These are phyloP conservation scores for Cytospora schulzeri DNA, from an alignment of 2,329 filamentous ascomycete species.

Conservation along the genomic window DNA sequence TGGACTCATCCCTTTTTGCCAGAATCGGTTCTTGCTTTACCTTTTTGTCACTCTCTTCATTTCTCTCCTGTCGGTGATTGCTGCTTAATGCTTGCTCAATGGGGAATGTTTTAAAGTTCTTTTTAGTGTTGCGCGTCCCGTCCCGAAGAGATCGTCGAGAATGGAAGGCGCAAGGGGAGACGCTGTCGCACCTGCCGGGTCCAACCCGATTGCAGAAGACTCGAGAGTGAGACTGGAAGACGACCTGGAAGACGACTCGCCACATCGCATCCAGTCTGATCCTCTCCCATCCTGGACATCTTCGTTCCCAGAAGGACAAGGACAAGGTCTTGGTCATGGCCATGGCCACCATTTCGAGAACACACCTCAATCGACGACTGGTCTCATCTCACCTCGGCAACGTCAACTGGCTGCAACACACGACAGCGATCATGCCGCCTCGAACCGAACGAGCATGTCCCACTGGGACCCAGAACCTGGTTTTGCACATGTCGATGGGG, in stretches of 20 bases:
- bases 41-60: neutral
- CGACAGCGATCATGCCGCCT: constrained; percentile 30
- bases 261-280: constrained; percentile 20
- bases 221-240: constrained; percentile 19
- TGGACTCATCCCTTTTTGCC: neutral
- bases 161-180: constrained; percentile 12
- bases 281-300: constrained; percentile 17
- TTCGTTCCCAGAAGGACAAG: neutral
- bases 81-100: neutral
- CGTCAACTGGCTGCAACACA: constrained; percentile 14
- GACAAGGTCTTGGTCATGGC: neutral
- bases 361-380: constrained; percentile 1
- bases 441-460: constrained; percentile 33
- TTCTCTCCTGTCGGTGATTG: neutral
- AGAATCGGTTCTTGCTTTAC: neutral
- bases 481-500: constrained; percentile 47
- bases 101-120: too few relatives aligned
- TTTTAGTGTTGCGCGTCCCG: too few relatives aligned
- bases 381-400: constrained; percentile 7
- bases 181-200: constrained; percentile 6
- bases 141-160: neutral
- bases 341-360: neutral
- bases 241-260: constrained; percentile 9
- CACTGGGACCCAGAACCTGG: constrained; percentile 40
- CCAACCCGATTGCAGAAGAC: constrained; percentile 17